Conservation (phyloP, 495 filamentous ascomycete species). For the Astrothelium macrocarpum region DNA sequence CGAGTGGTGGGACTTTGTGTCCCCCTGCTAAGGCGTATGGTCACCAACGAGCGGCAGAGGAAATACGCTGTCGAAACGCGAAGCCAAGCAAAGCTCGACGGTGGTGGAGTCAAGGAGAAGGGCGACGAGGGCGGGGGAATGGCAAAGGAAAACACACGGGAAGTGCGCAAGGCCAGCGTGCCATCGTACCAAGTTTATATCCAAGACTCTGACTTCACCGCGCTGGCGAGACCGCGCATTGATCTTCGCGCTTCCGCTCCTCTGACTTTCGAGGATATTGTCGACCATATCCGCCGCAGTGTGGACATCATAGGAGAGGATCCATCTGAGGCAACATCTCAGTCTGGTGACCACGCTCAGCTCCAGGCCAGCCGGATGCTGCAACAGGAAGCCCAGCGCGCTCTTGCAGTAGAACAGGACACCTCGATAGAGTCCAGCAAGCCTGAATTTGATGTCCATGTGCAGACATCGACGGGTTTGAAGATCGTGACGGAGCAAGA, state of each 20-base stretch:
- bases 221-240: not conserved
- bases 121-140: conserved; percentile 26
- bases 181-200: not conserved
- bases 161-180: not conserved
- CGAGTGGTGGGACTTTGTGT: conserved; percentile 49
- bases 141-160: not conserved
- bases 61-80: conserved; percentile 52
- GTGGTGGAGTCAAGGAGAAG: conserved; percentile 40
- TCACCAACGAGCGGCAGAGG: conserved; percentile 55
- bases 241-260: not conserved
- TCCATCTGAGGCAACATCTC: not conserved
- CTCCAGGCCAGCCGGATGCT: not conserved
- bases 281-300: not conserved
- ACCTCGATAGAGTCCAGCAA: not conserved
- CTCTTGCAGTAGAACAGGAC: not conserved
- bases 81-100: conserved; percentile 25
- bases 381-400: not conserved
- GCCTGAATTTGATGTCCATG: conserved; percentile 9
- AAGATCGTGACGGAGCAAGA: conserved; percentile 5
- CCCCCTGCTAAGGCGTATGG: conserved; percentile 51
- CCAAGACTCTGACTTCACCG: not conserved
- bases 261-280: not conserved
- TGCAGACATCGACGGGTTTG: conserved; percentile 9
- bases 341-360: not conserved
- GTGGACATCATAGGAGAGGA: not conserved